These are phyloP conservation scores for Solanum pinnatisectum DNA, from an alignment of 257 asterid genomes.

Conservation along the genomic window DNA sequence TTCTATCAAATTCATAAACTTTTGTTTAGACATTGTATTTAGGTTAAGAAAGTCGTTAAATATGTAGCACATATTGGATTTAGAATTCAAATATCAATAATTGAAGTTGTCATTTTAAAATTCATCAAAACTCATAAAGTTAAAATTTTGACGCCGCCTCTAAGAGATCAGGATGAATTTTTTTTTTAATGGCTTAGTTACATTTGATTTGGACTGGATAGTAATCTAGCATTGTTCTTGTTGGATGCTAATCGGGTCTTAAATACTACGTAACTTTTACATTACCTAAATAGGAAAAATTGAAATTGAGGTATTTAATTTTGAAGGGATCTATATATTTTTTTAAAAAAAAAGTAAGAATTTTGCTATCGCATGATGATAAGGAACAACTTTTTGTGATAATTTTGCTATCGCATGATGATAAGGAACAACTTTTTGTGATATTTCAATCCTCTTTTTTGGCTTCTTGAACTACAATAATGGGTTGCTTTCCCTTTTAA, in stretches of 20 bases:
- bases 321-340: background rate
- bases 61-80: background rate
- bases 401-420: background rate
- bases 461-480: background rate
- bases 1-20: accelerated
- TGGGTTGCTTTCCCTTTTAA: background rate
- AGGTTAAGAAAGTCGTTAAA: too few relatives aligned
- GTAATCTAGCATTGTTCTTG: background rate
- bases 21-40: too few relatives aligned
- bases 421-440: background rate
- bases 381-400: background rate
- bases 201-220: background rate
- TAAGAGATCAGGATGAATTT: background rate
- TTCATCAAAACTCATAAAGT: too few relatives aligned
- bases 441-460: background rate
- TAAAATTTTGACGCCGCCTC: too few relatives aligned
- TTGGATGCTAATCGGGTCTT: background rate
- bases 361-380: background rate
- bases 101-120: too few relatives aligned
- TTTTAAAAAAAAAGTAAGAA: too few relatives aligned
- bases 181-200: background rate
- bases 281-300: background rate
- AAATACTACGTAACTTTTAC: background rate
- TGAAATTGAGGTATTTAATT: background rate
- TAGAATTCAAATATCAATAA: too few relatives aligned